Evolutionary conservation across 768 basidiomycete genomes (phyloP).

Genomic region (Hygrophorus pudorinus): DNA sequence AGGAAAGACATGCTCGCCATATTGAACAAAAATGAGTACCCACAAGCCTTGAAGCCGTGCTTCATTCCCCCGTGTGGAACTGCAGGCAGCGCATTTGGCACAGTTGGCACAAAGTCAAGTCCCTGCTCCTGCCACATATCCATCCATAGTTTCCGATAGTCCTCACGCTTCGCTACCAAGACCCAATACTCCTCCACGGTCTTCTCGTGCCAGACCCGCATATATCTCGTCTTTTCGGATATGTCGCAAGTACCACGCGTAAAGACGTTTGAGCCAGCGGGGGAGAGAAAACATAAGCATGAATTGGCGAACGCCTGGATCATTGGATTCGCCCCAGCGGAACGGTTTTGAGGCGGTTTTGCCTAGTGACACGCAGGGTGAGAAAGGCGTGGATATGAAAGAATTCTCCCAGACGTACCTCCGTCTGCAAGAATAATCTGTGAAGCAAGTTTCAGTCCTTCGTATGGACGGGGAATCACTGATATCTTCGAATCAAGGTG

Average conservation of each 20-base stretch:
- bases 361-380: conserved; percentile 3
- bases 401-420: conserved; percentile 16
- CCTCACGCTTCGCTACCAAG: conserved; percentile 37
- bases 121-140: conserved; percentile 36
- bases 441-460: conserved; percentile 41
- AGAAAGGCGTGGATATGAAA: neutral
- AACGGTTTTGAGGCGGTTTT: conserved; percentile 25
- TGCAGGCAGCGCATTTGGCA: conserved; percentile 47
- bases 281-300: conserved; percentile 35
- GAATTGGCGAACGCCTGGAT: conserved; percentile 33
- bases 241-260: conserved; percentile 41
- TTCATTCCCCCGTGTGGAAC: conserved; percentile 45
- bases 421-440: conserved; percentile 44
- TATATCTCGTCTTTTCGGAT: conserved; percentile 42
- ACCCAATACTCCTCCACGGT: conserved; percentile 34
- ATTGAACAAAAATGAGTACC: conserved; percentile 57
- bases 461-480: conserved; percentile 39
- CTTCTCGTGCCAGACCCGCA: conserved; percentile 39
- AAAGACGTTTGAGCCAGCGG: conserved; percentile 33
- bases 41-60: conserved; percentile 40
- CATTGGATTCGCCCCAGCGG: conserved; percentile 33
- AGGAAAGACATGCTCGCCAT: conserved; percentile 26
- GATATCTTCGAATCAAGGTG: neutral
- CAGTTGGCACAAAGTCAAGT: conserved; percentile 54
- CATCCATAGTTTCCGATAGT: conserved; percentile 35